phyloP scores from a whole-genome alignment of 352 stramenopile genomes.

The Globisporangium ultimum region DNA sequence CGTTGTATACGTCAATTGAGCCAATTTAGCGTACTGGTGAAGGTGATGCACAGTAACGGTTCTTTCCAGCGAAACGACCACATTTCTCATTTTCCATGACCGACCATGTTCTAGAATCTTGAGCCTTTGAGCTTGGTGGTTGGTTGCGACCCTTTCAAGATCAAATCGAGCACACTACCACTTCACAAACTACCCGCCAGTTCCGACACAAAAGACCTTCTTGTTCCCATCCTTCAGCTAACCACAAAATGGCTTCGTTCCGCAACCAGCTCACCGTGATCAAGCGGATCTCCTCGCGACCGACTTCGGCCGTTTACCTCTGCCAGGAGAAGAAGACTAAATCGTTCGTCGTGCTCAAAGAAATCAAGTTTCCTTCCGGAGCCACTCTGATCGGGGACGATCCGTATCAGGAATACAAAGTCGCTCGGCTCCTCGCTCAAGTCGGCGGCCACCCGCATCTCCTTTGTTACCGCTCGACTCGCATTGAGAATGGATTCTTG shows the following conservation, averaged over 20 bases:
- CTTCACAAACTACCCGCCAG: no score
- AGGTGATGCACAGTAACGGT: no score
- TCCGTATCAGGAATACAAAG: slow-evolving; percentile 15
- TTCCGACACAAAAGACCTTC: no score
- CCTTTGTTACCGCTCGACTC: slow-evolving; percentile 40
- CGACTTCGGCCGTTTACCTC: slow-evolving; percentile 11
- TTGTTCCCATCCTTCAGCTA: no score
- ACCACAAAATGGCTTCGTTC: neutral
- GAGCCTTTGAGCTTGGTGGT: no score
- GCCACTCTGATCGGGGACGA: slow-evolving; percentile 4
- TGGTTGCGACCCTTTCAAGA: no score
- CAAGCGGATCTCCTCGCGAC: slow-evolving; percentile 4
- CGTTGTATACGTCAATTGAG: no score
- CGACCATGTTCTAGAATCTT: no score
- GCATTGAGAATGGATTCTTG: slow-evolving; percentile 37
- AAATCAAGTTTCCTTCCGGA: slow-evolving; percentile 7
- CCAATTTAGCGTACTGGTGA: no score
- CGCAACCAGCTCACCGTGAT: slow-evolving; percentile 5
- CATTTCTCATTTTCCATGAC: no score
- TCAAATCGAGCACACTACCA: no score
- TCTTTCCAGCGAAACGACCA: no score
- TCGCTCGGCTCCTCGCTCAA: slow-evolving; percentile 12
- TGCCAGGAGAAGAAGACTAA: slow-evolving; percentile 14
- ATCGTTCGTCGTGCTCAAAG: slow-evolving; percentile 20
- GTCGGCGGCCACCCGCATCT: slow-evolving; percentile 38